Evolutionary conservation across 257 asterid genomes (phyloP).

Genomic region (Solanum ahanhuiri): DNA sequence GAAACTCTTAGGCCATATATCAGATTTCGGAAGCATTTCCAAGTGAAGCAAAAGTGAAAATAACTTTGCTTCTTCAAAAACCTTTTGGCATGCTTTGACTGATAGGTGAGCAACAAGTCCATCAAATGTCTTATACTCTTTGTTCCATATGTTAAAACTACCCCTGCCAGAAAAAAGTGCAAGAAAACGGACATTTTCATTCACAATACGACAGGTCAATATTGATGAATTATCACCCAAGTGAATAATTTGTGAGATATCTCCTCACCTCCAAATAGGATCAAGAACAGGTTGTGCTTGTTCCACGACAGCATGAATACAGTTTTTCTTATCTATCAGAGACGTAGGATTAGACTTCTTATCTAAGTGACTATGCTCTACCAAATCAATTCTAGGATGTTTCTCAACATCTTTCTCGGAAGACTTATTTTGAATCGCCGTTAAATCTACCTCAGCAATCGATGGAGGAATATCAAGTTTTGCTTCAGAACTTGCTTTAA

Average conservation of each 20-base stretch:
- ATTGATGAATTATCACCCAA: neutral
- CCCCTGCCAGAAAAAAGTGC: conserved; percentile 34
- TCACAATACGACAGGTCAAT: neutral
- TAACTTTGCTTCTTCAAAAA: conserved; percentile 26
- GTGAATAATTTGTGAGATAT: neutral
- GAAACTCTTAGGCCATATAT: conserved; percentile 71
- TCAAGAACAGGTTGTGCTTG: conserved; percentile 18
- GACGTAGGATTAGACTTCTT: neutral
- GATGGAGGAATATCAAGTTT: neutral
- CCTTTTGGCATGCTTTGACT: conserved; percentile 24
- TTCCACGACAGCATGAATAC: neutral
- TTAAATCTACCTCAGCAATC: neutral
- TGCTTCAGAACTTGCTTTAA: neutral
- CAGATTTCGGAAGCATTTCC: conserved; percentile 51
- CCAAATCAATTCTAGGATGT: neutral
- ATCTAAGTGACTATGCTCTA: neutral
- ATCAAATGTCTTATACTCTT: conserved; percentile 13
- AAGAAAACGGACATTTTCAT: neutral
- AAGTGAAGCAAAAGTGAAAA: conserved; percentile 36
- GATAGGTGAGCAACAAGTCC: conserved; percentile 55
- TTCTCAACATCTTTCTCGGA: neutral
- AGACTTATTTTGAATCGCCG: neutral
- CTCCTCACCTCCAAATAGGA: conserved; percentile 63
- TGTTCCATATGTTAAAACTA: conserved; percentile 26
- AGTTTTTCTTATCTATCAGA: neutral